Percentiles rank a stretch among this genome's conserved stretches.
phyloP scores from a whole-genome alignment of 1,139 yeast genomes.

The Geotrichum citri-aurantii region DNA sequence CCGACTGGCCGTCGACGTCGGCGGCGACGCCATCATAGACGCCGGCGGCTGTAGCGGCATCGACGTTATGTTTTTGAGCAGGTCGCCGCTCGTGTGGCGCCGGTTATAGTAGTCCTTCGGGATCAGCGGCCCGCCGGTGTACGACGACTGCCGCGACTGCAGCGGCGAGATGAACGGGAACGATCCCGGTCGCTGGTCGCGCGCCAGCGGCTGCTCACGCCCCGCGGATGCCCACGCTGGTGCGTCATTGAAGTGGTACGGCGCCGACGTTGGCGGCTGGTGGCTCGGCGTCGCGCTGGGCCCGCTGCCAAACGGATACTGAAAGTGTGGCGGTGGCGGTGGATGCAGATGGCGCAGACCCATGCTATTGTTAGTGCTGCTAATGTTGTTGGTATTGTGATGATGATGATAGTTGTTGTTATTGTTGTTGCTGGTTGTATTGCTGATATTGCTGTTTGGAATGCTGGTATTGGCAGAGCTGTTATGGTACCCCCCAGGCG shows the following conservation, averaged over 20 bases:
- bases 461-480: neutral
- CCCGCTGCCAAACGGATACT: constrained; percentile 7
- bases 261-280: neutral
- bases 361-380: too few relatives aligned
- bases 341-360: neutral
- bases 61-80: neutral
- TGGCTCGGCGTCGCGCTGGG: constrained; percentile 5
- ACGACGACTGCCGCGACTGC: constrained; percentile 8
- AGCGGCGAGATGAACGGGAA: constrained; percentile 24
- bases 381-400: too few relatives aligned
- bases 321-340: constrained; percentile 4
- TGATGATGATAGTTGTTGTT: neutral
- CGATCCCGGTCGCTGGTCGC: constrained; percentile 32
- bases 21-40: neutral
- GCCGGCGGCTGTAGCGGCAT: constrained; percentile 2
- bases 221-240: neutral
- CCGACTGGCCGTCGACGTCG: constrained; percentile 4
- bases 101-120: constrained; percentile 17
- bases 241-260: neutral
- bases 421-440: neutral
- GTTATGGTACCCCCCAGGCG: constrained; percentile 1
- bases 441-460: too few relatives aligned
- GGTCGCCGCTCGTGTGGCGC: constrained; percentile 17
- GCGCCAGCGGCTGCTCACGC: constrained; percentile 21
- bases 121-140: constrained; percentile 9